These are phyloP conservation scores for Neltuma alba DNA, from an alignment of 306 rosid genomes.

Conservation along the genomic window DNA sequence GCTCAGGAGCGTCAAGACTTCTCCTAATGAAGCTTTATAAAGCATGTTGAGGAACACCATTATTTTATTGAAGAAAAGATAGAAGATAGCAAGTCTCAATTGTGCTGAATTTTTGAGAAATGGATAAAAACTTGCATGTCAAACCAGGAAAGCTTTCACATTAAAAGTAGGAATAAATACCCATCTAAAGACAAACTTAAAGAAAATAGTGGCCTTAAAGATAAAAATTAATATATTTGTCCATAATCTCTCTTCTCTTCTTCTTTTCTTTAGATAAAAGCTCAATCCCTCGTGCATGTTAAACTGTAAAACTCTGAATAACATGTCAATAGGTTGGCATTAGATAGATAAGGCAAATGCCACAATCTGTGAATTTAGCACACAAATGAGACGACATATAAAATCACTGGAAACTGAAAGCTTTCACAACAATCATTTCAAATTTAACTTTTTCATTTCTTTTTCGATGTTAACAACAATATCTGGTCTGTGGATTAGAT, in stretches of 20 bases:
- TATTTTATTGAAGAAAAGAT: not conserved
- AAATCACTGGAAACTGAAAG: not conserved
- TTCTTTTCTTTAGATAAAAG: not conserved
- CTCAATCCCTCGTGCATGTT: not conserved
- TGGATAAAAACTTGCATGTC: constrained; percentile 3
- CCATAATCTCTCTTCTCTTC: not conserved
- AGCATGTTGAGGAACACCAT: not conserved
- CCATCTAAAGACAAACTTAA: not conserved
- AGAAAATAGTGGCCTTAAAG: constrained; percentile 1
- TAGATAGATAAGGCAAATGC: not conserved
- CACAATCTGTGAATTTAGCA: not conserved
- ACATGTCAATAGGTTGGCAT: not conserved
- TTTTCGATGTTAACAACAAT: not conserved
- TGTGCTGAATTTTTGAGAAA: constrained; percentile 9
- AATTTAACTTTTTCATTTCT: not conserved
- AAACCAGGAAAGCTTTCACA: not conserved
- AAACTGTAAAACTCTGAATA: not conserved
- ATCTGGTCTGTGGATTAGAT: not conserved
- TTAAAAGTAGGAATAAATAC: not conserved
- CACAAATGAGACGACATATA: not conserved
- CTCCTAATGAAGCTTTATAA: not conserved
- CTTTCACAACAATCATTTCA: not conserved
- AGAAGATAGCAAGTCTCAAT: constrained; percentile 21
- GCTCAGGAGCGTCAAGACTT: no score
- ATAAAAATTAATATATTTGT: not conserved